phyloP scores from a whole-genome alignment of 208 protist species.

The Trypanosoma cruzi region DNA sequence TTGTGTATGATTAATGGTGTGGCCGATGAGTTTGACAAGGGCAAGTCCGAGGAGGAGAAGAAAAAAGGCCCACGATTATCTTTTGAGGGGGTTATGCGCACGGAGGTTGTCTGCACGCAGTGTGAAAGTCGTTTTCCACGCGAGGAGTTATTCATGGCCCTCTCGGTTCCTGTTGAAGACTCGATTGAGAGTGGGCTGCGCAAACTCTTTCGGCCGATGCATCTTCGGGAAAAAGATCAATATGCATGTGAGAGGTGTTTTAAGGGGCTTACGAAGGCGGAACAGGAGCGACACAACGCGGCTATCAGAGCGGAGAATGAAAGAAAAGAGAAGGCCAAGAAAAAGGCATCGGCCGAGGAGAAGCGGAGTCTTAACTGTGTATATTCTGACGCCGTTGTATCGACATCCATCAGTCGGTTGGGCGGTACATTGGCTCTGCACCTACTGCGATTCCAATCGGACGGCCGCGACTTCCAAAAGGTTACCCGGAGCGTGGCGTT shows the following conservation, averaged over 20 bases:
- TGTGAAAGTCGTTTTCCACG: slow-evolving; percentile 51
- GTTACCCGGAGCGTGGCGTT: slow-evolving; percentile 56
- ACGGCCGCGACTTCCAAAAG: slow-evolving; percentile 69
- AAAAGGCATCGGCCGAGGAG: slow-evolving; percentile 26
- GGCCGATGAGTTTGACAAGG: slow-evolving; percentile 83
- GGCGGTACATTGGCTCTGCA: slow-evolving; percentile 77
- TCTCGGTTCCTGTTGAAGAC: slow-evolving; percentile 74
- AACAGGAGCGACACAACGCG: slow-evolving; percentile 71
- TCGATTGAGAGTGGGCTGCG: slow-evolving; percentile 60
- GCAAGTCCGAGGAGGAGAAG: slow-evolving; percentile 56
- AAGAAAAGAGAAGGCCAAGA: slow-evolving; percentile 33
- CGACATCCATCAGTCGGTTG: slow-evolving; percentile 55
- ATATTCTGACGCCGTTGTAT: slow-evolving; percentile 75
- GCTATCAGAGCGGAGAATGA: slow-evolving; percentile 31
- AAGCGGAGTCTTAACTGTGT: slow-evolving; percentile 57
- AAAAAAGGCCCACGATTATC: slow-evolving; percentile 45
- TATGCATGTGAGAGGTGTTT: slow-evolving; percentile 91
- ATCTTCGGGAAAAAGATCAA: slow-evolving; percentile 59
- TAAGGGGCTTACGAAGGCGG: slow-evolving; percentile 43
- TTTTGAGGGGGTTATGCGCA: slow-evolving; percentile 72
- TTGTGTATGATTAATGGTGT: slow-evolving; percentile 84
- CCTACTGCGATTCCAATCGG: slow-evolving; percentile 83
- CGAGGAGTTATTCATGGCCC: slow-evolving; percentile 86
- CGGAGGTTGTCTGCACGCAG: slow-evolving; percentile 56
- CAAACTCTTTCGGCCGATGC: slow-evolving; percentile 43